phyloP scores from a whole-genome alignment of 345 rosid genomes.

The Pugionium dolabratum region DNA sequence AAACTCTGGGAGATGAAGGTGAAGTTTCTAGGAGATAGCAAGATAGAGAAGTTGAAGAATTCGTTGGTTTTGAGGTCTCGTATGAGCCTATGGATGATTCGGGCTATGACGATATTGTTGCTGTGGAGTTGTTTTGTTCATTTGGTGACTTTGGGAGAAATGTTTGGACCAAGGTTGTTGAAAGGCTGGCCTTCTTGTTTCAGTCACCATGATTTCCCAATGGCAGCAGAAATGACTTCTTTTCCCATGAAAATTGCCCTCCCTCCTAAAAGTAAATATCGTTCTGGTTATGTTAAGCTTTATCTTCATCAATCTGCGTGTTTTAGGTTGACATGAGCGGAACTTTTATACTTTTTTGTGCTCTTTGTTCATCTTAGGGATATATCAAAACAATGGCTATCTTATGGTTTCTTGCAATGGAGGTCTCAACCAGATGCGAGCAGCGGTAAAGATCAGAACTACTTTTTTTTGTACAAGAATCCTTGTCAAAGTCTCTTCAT shows the following conservation, averaged over 20 bases:
- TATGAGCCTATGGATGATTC: conserved; percentile 85
- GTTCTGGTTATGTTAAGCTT: background rate
- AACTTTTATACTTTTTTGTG: background rate
- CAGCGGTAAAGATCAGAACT: conserved; percentile 50
- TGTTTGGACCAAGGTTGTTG: conserved; percentile 83
- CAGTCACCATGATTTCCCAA: conserved; percentile 46
- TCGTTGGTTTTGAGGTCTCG: conserved; percentile 46
- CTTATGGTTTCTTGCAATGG: conserved; percentile 94
- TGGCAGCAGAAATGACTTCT: conserved; percentile 46
- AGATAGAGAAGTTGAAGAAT: conserved; percentile 58
- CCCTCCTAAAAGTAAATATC: conserved; percentile 80
- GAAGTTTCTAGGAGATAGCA: conserved; percentile 51
- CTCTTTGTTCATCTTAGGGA: conserved; percentile 52
- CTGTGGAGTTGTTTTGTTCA: conserved; percentile 97
- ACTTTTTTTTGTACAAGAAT: background rate
- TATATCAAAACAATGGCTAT: conserved; percentile 92
- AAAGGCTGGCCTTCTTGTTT: conserved; percentile 91
- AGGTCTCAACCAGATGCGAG: conserved; percentile 94
- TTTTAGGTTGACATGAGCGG: background rate
- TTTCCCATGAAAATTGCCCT: conserved; percentile 48
- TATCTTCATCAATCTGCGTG: background rate
- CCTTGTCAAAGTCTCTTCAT: background rate
- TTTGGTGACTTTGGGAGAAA: conserved; percentile 81
- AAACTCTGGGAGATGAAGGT: conserved; percentile 44
- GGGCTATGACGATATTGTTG: conserved; percentile 84